These are phyloP conservation scores for Pichia kudriavzevii DNA, from an alignment of 1,139 yeast genomes.

Conservation along the genomic window DNA sequence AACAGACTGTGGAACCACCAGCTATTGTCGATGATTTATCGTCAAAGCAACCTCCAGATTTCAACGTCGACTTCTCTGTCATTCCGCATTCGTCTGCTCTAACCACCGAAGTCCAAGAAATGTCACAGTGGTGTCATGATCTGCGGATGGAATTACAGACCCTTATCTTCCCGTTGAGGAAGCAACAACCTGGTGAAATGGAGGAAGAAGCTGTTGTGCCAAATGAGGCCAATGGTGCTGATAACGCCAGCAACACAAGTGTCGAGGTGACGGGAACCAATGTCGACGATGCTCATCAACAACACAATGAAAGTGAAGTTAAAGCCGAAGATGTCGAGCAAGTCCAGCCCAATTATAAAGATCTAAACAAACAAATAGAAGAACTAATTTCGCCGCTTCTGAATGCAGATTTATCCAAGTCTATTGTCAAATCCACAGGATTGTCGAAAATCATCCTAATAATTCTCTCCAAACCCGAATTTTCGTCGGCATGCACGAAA, in stretches of 20 bases:
- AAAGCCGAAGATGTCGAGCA: conserved; percentile 1
- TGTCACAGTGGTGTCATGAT: conserved; percentile 18
- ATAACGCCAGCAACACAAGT: conserved; percentile 1
- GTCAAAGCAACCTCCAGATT: conserved; percentile 18
- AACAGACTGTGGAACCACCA: conserved; percentile 7
- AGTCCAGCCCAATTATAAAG: conserved; percentile 14
- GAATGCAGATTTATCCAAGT: conserved; percentile 17
- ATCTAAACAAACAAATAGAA: conserved; percentile 18
- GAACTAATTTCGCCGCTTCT: conserved; percentile 19
- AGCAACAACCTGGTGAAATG: conserved; percentile 9
- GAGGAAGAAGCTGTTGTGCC: conserved; percentile 1
- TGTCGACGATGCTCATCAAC: not conserved
- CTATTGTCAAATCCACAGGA: conserved; percentile 26
- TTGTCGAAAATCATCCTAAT: conserved; percentile 26
- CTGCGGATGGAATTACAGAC: conserved; percentile 22
- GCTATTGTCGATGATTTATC: conserved; percentile 6
- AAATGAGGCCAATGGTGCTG: conserved; percentile 3
- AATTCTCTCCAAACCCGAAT: conserved; percentile 30
- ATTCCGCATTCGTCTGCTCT: conserved; percentile 19
- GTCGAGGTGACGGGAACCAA: not conserved
- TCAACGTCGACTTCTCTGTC: conserved; percentile 16
- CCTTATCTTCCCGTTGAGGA: conserved; percentile 16
- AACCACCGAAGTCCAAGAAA: conserved; percentile 17
- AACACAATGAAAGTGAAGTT: conserved; percentile 1
- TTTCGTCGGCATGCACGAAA: conserved; percentile 16